phyloP scores from a whole-genome alignment of 2,329 filamentous ascomycete genomes.

The Neofusicoccum parvum region DNA sequence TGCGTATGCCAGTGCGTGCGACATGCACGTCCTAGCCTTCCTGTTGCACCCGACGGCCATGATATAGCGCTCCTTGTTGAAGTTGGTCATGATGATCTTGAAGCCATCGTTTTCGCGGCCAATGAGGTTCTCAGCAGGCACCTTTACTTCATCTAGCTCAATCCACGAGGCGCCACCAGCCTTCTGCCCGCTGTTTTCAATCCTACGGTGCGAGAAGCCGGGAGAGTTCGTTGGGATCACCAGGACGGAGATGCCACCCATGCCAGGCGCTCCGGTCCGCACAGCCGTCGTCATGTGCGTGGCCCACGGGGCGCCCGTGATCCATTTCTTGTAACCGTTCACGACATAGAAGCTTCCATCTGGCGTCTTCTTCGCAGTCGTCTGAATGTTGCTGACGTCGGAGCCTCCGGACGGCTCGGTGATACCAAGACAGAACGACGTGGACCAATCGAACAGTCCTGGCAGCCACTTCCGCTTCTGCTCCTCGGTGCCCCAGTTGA shows the following conservation, averaged over 20 bases:
- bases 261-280: conserved; percentile 58
- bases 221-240: conserved; percentile 56
- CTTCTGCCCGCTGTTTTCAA: conserved; percentile 68
- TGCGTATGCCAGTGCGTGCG: conserved; percentile 57
- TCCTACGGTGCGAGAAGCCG: conserved; percentile 57
- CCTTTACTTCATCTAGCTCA: conserved; percentile 58
- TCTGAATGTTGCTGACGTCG: conserved; percentile 65
- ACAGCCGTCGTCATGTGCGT: conserved; percentile 65
- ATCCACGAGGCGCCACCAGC: conserved; percentile 64
- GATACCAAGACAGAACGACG: conserved; percentile 65
- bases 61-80: conserved; percentile 58
- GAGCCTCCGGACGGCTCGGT: conserved; percentile 65
- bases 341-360: conserved; percentile 72
- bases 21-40: conserved; percentile 59
- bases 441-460: conserved; percentile 59
- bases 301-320: conserved; percentile 64
- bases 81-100: conserved; percentile 59
- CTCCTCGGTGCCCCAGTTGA: conserved; percentile 62
- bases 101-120: conserved; percentile 60
- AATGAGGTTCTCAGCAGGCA: conserved; percentile 57
- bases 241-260: conserved; percentile 58
- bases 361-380: conserved; percentile 69
- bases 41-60: conserved; percentile 60
- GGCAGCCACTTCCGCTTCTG: conserved; percentile 64
- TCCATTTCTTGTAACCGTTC: conserved; percentile 71